Evolutionary conservation across 805 yeast genomes (phyloP), one percentile per base, ranked within the genome.

Genomic region (Saturnispora hagleri): DNA sequence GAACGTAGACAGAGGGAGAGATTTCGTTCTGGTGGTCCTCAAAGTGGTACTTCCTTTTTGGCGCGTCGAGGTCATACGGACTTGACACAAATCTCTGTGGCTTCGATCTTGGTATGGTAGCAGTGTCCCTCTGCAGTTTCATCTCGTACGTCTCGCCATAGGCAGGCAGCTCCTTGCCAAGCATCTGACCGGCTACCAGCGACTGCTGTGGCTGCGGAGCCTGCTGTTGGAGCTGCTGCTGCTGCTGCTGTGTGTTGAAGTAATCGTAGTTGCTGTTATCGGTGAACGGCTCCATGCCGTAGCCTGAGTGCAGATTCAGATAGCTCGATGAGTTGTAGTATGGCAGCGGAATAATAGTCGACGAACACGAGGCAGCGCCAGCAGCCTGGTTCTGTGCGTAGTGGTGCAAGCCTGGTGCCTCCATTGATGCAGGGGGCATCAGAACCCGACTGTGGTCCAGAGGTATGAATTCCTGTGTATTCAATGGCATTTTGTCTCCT

Each of bases 21-120:
- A 60, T 56, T 24, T 52, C 52, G 9, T 52, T 27, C 43, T 60
- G 64, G 41, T 54, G 51, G 46, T 54, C 52, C 22, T 52, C 57
- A 4, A 53, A 55, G 18, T 46, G 35, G 47, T 60, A 55, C 20
- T 44, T 35, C 5, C 45, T 22, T n/a, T 38, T 43, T 15, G 52
- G 52, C 15, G 44, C 48, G 13, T 44, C 34, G 9, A 38, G 13
- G 17, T 31, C 41, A 34, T 41, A 40, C 7, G 34, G 45, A 12
- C 45, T 33, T 15, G 44, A 40, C 12, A 41, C 45, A 28, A 47
- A 40, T 33, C 50, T 38, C 22, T 27, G 17, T 15, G 26, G 38
- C 28, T 47, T n/a, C 18, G 49, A 22, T 43, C 35, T 20, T 28
- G 31, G 41, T 34, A 17, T 34, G 15, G 28, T 43, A 12, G 27